Evolutionary conservation across 495 filamentous ascomycete species (phyloP), one percentile per base, ranked within the genome.

Genomic region (Penicillium malachiteum): DNA sequence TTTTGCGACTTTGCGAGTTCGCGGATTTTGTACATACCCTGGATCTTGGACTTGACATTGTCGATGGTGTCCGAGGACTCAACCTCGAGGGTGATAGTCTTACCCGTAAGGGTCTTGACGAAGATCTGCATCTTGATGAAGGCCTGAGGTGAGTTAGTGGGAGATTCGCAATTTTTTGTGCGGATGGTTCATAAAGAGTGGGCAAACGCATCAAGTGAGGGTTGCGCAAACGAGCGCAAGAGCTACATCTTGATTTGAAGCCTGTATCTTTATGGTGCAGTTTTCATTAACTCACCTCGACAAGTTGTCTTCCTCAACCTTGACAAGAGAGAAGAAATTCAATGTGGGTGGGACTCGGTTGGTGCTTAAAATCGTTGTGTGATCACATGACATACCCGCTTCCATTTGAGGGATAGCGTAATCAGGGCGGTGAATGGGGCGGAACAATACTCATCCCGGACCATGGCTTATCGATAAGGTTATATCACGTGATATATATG

Each of bases 21-120:
- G 41, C 31, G 35, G 37, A 26, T 35, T 12, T 18, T 47, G n/a
- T 35, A 35, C 78, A 45, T 71, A 85, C 84, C 84, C 75, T 88
- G 87, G 64, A 90, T 90, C 78, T 88, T 90, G 80, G 90, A 89
- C 85, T 98, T 98, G 81, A 98, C 94, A 89, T 97, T 97, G 85
- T 97, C 95, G 77, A 99, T 97, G 70, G 93, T 97, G 80, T 99
- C 95, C 68, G 86, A 91, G 56, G 93, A 96, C 88, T 97, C 94
- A 79, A 97, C 95, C 92, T 99, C 94, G 70, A 99, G 95, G 90
- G 94, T 99, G 88, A 97, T 97, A 73, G 94, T 99, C 87, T 97
- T 99, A 73, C 94, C 94, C 89, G 95, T 97, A 59, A 98, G 92
- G 91, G 94, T 97, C 84, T 97, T 97, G 75, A 97, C 94, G 88